Evolutionary conservation across 2,329 filamentous ascomycete species (phyloP).

Genomic region (Aspergillus sp.): DNA sequence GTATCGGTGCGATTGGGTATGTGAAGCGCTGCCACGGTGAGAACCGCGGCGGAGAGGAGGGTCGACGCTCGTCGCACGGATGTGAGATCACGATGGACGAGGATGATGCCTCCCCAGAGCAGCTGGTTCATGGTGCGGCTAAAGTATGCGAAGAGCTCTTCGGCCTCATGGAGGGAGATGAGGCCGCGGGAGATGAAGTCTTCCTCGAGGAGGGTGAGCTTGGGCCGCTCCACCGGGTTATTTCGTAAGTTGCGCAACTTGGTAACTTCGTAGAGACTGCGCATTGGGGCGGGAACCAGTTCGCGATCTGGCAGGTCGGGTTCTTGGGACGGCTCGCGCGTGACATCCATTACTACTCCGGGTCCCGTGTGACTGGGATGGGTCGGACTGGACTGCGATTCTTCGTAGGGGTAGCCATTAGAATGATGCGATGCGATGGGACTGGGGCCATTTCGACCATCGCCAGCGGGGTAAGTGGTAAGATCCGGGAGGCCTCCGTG

Average conservation of each 20-base stretch:
- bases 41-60: constrained; percentile 54
- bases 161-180: constrained; percentile 48
- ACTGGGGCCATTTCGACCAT: constrained; percentile 23
- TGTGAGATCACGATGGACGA: constrained; percentile 50
- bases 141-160: constrained; percentile 52
- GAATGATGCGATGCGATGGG: constrained; percentile 28
- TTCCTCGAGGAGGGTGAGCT: constrained; percentile 39
- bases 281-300: constrained; percentile 51
- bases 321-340: constrained; percentile 46
- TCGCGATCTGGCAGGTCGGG: constrained; percentile 39
- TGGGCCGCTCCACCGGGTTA: constrained; percentile 35
- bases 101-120: constrained; percentile 52
- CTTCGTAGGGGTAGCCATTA: constrained; percentile 24
- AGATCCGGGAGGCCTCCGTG: constrained; percentile 43
- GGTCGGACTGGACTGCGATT: constrained; percentile 24
- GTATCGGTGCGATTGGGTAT: constrained; percentile 53
- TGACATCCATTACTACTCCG: constrained; percentile 40
- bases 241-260: constrained; percentile 45
- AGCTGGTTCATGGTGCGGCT: constrained; percentile 51
- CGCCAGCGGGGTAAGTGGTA: constrained; percentile 33
- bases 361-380: constrained; percentile 23
- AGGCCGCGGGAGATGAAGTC: constrained; percentile 53
- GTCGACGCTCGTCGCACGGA: constrained; percentile 55
- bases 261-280: constrained; percentile 54
- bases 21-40: constrained; percentile 59